A percentile compares a stretch with the other conserved stretches of the same genome.
These are phyloP conservation scores for Penicillium psychrofluorescens DNA, from an alignment of 495 filamentous ascomycete species.

Conservation along the genomic window DNA sequence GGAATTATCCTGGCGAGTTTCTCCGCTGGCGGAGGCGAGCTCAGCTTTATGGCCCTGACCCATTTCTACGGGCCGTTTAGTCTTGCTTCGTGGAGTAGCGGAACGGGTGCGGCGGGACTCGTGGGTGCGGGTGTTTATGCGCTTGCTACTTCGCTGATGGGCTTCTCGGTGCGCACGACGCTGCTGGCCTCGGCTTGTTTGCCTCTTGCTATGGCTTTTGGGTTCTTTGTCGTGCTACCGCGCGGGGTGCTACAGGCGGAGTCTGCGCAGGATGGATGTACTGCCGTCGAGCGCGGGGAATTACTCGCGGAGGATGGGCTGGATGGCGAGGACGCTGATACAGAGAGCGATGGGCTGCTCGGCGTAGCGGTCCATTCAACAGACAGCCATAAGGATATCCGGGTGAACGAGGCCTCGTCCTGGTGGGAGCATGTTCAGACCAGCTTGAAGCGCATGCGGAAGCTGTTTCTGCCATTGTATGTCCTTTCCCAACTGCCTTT, in stretches of 20 bases:
- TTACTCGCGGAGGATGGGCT: slow-evolving; percentile 26
- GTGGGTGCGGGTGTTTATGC: slow-evolving; percentile 84
- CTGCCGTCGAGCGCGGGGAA: slow-evolving; percentile 31
- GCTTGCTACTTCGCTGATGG: slow-evolving; percentile 69
- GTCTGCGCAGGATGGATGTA: slow-evolving; percentile 16
- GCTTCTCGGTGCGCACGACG: slow-evolving; percentile 60
- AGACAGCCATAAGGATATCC: slow-evolving; percentile 14
- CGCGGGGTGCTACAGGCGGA: slow-evolving; percentile 42
- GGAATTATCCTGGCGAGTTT: slow-evolving; percentile 83
- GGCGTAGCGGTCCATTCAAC: slow-evolving; percentile 17
- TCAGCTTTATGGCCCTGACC: slow-evolving; percentile 83
- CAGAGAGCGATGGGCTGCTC: slow-evolving; percentile 34
- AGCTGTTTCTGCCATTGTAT: slow-evolving; percentile 63
- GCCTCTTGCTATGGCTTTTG: slow-evolving; percentile 73
- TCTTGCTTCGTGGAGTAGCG: slow-evolving; percentile 86
- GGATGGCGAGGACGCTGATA: slow-evolving; percentile 24
- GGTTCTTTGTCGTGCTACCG: slow-evolving; percentile 78
- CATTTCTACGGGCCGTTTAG: slow-evolving; percentile 92
- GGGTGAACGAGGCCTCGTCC: not conserved
- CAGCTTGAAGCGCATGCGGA: slow-evolving; percentile 45
- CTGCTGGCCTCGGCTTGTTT: slow-evolving; percentile 70
- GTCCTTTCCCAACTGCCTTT: slow-evolving; percentile 7
- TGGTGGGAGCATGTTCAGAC: slow-evolving; percentile 31
- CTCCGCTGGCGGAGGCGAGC: slow-evolving; percentile 75
- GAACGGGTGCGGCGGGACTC: slow-evolving; percentile 85